Base-by-base conservation (phyloP, 2,329 filamentous ascomycete species). In the Verticillium albo-atrum region DNA sequence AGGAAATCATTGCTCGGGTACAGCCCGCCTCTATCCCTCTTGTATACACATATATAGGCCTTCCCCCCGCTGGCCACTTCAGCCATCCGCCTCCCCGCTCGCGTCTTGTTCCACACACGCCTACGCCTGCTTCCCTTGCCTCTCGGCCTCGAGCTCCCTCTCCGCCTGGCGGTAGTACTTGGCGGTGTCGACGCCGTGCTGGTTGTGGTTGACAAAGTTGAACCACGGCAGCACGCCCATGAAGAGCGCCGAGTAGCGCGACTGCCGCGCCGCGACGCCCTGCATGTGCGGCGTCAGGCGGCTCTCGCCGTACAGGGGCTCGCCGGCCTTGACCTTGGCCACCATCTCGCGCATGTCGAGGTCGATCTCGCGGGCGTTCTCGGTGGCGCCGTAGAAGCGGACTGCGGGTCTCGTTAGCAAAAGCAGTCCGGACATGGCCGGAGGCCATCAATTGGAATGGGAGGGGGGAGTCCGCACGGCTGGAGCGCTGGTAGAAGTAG, bases 341-440 rank as follows among this genome's bases (percentile, higher is more conserved):
- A 97, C 93, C 95, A 99, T 99, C 78, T 99, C 95, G 65, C 86
- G 85, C 93, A 98, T 98, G 74, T 99, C 95, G 89, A 96, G 89
- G 65, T 97, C 90, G 60, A 95, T 81, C 76, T 99, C 95, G 68
- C 95, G 88, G 58, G 88, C 79, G 78, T 99, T 99, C 77, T 99
- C 95, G 54, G 85, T 88, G 77, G 93, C 91, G 69, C 95, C 95
- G 79, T 97, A 98, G 79, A 99, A 98, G 65, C 95, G 90, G 70
- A 94, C 92, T 97, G 35, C 14, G 3, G 6, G 4, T 42, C 35
- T 42, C 35, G 35, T 20, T 14, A 32, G 35, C 35, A 42, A 20
- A 34, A 3, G 32, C 15, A 7, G 32, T n/a, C n/a, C n/a, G 35
- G 35, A 14, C n/a, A 17, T 9, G 14, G 20, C 5, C 10, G 42